Evolutionary conservation across 2,329 filamentous ascomycete species (phyloP).

Genomic region (Beauveria sp.): DNA sequence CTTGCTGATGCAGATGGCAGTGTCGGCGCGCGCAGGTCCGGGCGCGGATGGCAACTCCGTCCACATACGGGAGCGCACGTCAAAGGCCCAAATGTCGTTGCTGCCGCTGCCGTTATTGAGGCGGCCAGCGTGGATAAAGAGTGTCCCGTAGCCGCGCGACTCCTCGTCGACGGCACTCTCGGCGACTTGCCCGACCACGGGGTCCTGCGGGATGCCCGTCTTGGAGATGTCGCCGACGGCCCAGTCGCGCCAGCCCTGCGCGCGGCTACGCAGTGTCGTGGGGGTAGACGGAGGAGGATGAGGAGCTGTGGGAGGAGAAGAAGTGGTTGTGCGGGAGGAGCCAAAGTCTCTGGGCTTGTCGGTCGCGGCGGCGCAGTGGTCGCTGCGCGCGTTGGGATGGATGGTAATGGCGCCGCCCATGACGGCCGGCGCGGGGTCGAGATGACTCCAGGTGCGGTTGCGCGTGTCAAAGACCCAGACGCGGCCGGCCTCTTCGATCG

Average conservation of each 20-base stretch:
- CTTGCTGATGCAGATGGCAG: constrained; percentile 56
- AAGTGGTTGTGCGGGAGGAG: background rate
- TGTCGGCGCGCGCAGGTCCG: constrained; percentile 56
- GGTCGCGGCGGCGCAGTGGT: constrained; percentile 55
- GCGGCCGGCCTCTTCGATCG: constrained; percentile 65
- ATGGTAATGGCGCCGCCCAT: constrained; percentile 32
- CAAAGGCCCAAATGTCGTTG: constrained; percentile 72
- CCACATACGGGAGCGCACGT: constrained; percentile 58
- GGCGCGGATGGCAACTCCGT: constrained; percentile 59
- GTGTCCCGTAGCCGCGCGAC: constrained; percentile 54
- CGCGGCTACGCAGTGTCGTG: constrained; percentile 5
- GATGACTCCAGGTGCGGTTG: constrained; percentile 53
- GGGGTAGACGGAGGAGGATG: background rate
- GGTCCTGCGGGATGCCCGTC: constrained; percentile 49
- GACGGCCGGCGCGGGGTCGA: constrained; percentile 47
- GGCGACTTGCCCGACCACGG: constrained; percentile 47
- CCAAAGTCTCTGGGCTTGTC: constrained; percentile 48
- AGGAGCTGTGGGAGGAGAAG: background rate
- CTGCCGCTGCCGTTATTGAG: constrained; percentile 45
- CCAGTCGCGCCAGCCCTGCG: constrained; percentile 47
- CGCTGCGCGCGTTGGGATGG: constrained; percentile 59
- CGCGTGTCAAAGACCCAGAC: constrained; percentile 70
- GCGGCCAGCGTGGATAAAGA: constrained; percentile 73
- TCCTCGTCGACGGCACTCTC: constrained; percentile 52
- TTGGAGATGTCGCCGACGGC: constrained; percentile 44